Evolutionary conservation across 2,329 filamentous ascomycete genomes (phyloP), one percentile per base, ranked within the genome.

Genomic region (Epichloe aotearoae): DNA sequence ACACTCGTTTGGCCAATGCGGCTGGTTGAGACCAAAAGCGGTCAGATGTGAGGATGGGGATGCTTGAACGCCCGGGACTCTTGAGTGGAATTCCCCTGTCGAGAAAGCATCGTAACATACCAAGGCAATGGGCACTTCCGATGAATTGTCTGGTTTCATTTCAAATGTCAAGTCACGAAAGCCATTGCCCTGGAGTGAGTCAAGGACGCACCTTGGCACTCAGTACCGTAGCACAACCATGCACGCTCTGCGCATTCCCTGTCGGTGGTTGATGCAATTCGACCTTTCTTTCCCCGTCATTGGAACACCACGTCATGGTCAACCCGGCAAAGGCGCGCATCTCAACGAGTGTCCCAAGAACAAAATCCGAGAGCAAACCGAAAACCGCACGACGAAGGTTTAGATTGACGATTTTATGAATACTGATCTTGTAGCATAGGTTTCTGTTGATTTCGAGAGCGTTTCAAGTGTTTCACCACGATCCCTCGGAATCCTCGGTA

Each of bases 391-490:
- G 37, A 17, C 26, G 14, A 11, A 19, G 7, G 34, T 4, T 38
- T 38, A 34, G 19, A 5, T 38, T 17, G 34, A 8, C 37, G 26
- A n/a, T 23, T 19, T 11, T 12, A 36, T 23, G 23, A 43, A 45
- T 52, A 50, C 62, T 67, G 56, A 66, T 54, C 26, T n/a, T 23
- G 14, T 38, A n/a, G 23, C 48, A 68, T 33, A 52, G 50, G 66
- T 66, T 69, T 68, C 62, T 65, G 60, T 64, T 69, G 60, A 64
- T 68, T 68, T 68, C 61, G 58, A 64, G 62, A 68, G 66, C 63
- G 62, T 64, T 65, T 63, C 58, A 63, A 61, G 61, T 62, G 63
- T 62, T 62, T 62, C 62, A 64, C 62, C 63, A 67, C 64, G 61
- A 65, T 67, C 65, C 65, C 66, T 68, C 56, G 62, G 63, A 66